Base-by-base conservation (phyloP, 2,329 filamentous ascomycete species). In the Moelleriella libera region DNA sequence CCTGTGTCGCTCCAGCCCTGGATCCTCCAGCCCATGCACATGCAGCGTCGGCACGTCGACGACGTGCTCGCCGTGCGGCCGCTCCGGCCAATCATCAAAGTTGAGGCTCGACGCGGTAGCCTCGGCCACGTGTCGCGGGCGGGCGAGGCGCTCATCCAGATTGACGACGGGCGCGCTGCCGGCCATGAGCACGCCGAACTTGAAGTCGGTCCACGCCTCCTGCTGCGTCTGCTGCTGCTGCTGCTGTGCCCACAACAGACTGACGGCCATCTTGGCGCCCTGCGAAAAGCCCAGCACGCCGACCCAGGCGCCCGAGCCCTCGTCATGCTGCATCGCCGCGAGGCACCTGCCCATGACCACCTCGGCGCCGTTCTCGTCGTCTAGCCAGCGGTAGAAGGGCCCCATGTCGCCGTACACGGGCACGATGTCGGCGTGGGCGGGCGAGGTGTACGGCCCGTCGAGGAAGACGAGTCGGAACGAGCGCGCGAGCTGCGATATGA, bases 401-500 rank as follows among this genome's bases (percentile, higher is more conserved):
- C 75, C 83, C 50, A 70, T 74, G 50, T 78, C 71, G 43, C 72
- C 74, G 60, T 85, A 89, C 5, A 85, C 80, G 11, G 71, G 62
- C 21, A 78, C 62, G 11, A 88, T 76, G 52, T 76, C 80, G 0
- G 78, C 70, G 41, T 82, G 80, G 1, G 83, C 66, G 3, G 69
- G 60, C 53, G 77, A 82, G 48, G 72, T 68, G 60, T 81, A 85
- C 1, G 84, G 83, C 0, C 71, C 85, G 54, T 88, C 77, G 53
- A 76, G 78, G 65, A 83, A 90, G 57, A 84, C 78, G 53, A 88
- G 72, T 41, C 85, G 79, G 61, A 88, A 87, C 43, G 72, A 63
- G 6, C 71, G 61, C 43, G 64, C 59, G 0, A 88, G 73, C 30
- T 58, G 60, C 31, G 59, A 53, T 45, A 63, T 60, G 47, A 76